These are phyloP conservation scores for Quercus rubra DNA, from an alignment of 306 rosid genomes.

Conservation along the genomic window DNA sequence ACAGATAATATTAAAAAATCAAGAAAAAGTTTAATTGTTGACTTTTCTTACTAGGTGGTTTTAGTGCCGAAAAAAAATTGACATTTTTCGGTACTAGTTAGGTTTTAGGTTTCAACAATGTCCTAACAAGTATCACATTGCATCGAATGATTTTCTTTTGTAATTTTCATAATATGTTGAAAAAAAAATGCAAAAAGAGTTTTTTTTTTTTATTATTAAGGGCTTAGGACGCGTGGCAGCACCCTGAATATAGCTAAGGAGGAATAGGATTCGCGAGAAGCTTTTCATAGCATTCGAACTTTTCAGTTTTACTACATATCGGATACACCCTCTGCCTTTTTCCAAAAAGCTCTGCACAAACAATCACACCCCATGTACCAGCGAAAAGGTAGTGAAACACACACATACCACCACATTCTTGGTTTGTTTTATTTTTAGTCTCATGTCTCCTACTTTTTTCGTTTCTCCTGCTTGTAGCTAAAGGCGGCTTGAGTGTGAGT, in stretches of 20 bases:
- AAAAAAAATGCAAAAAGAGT: neutral
- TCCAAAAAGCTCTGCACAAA: constrained; percentile 30
- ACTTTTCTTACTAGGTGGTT: constrained; percentile 34
- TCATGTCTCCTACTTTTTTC: neutral
- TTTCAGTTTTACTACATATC: constrained; percentile 6
- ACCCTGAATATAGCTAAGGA: constrained; percentile 32
- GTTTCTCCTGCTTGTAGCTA: neutral
- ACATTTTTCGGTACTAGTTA: constrained; percentile 12
- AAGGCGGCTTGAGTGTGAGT: neutral
- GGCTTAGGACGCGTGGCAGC: constrained; percentile 53
- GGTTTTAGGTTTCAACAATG: neutral
- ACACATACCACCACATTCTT: constrained; percentile 12
- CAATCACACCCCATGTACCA: constrained; percentile 17
- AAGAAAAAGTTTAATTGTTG: constrained; percentile 35
- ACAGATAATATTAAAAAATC: constrained; percentile 51
- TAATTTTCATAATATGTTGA: neutral
- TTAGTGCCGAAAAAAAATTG: constrained; percentile 22
- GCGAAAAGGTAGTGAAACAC: constrained; percentile 27
- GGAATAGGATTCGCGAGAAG: constrained; percentile 4
- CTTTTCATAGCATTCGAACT: constrained; percentile 11
- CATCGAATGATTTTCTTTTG: neutral
- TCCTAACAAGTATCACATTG: neutral
- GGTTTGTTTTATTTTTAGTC: neutral
- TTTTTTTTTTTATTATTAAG: too few species aligned
- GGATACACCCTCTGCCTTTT: constrained; percentile 24